phyloP scores from a whole-genome alignment of 805 yeast genomes.

The Barnettozyma californica region DNA sequence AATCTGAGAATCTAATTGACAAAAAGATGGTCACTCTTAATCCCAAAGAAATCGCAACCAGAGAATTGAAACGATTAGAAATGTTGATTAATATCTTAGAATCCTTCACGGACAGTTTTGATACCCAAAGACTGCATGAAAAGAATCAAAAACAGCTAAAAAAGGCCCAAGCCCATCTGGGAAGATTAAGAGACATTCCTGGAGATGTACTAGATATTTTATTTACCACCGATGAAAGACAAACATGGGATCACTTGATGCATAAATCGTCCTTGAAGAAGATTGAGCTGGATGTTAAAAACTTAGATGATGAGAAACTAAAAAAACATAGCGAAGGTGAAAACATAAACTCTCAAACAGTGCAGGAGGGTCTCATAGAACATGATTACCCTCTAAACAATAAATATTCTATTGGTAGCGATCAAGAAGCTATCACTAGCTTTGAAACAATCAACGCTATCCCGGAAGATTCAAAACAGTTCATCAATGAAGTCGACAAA shows the following conservation, averaged over 20 bases:
- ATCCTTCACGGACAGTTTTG: constrained; percentile 1
- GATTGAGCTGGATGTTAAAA: constrained; percentile 6
- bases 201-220: constrained; percentile 8
- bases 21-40: neutral
- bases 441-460: neutral
- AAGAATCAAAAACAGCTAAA: constrained; percentile 3
- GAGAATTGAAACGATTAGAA: constrained; percentile 1
- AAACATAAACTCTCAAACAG: neutral
- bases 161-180: constrained; percentile 1
- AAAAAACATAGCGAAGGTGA: neutral
- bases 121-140: constrained; percentile 4
- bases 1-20: neutral
- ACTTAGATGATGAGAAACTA: neutral
- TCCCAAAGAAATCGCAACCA: neutral
- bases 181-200: constrained; percentile 6
- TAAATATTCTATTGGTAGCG: neutral
- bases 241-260: constrained; percentile 2
- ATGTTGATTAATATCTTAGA: constrained; percentile 2
- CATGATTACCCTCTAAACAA: neutral
- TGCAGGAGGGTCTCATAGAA: neutral
- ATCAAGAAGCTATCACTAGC: neutral
- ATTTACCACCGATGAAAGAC: constrained; percentile 3
- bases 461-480: neutral
- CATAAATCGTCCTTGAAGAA: constrained; percentile 6
- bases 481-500: neutral